Conservation (phyloP, 1,284 basidiomycete species). For the Golubevia sp. region DNA sequence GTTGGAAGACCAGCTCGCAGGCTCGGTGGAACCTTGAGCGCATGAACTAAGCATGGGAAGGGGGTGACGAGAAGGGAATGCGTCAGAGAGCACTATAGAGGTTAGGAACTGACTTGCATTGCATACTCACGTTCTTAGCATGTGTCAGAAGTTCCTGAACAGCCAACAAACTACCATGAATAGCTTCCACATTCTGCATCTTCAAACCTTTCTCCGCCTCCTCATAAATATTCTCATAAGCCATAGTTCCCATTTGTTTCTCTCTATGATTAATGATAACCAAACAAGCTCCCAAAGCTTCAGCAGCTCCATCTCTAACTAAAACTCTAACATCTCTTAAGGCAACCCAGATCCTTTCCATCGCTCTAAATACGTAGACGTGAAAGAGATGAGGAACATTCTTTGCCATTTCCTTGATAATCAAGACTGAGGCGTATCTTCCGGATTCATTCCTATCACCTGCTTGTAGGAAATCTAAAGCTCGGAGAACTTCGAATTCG, state of each 20-base stretch:
- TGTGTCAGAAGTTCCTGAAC: conserved; percentile 89
- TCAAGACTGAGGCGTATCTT: conserved; percentile 59
- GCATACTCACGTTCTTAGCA: conserved; percentile 77
- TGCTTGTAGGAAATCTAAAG: conserved; percentile 71
- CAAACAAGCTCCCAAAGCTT: conserved; percentile 58
- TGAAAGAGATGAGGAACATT: conserved; percentile 59
- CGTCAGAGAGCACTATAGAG: not conserved
- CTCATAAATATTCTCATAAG: conserved; percentile 66
- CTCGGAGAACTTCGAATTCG: conserved; percentile 80
- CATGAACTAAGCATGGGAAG: conserved; percentile 74
- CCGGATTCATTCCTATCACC: conserved; percentile 63
- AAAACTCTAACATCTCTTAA: conserved; percentile 50
- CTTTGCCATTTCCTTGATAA: conserved; percentile 57
- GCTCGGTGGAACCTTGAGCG: conserved; percentile 84
- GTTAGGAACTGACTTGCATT: not conserved
- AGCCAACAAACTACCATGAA: conserved; percentile 90
- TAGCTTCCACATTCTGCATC: conserved; percentile 78
- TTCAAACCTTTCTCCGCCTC: conserved; percentile 87
- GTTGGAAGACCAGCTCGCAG: conserved; percentile 87
- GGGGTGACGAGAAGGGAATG: not conserved
- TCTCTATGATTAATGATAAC: conserved; percentile 53
- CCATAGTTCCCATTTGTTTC: conserved; percentile 58
- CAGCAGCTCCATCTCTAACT: conserved; percentile 54
- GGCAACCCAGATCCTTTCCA: conserved; percentile 59
- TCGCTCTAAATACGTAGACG: conserved; percentile 47